Conservation (phyloP, 2,329 filamentous ascomycete species). For the Leptographium lundbergii region DNA sequence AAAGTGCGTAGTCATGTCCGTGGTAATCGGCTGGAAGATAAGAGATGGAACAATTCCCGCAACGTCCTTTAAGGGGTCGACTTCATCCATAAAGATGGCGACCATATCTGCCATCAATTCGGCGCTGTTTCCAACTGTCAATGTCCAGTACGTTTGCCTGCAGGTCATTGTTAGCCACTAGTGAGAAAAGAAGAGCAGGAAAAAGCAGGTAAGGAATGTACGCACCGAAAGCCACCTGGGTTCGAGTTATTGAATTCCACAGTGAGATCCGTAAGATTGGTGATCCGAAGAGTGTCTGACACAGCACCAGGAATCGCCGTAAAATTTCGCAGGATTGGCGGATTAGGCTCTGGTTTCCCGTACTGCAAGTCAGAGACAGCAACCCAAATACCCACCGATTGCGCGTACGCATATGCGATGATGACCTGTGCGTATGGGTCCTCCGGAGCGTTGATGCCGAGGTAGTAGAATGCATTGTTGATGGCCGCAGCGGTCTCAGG, state of each 20-base stretch:
- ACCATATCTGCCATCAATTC: conserved; percentile 8
- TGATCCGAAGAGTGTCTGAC: not conserved
- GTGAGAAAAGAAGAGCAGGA: not conserved
- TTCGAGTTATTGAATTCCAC: conserved; percentile 2
- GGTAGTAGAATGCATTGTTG: conserved; percentile 1
- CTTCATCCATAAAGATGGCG: conserved; percentile 4
- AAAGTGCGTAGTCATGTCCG: conserved; percentile 20
- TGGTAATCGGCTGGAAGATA: conserved; percentile 7
- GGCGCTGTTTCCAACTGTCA: conserved; percentile 7
- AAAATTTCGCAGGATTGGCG: conserved; percentile 3
- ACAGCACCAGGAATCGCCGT: not conserved
- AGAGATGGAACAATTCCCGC: conserved; percentile 3
- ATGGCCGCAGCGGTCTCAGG: conserved; percentile 17
- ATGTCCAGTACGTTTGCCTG: conserved; percentile 2
- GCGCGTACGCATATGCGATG: conserved; percentile 1
- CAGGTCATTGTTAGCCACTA: not conserved
- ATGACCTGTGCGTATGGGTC: conserved; percentile 5
- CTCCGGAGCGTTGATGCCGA: conserved; percentile 15
- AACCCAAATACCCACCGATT: not conserved
- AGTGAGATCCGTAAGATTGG: not conserved
- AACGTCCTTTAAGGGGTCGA: conserved; percentile 1
- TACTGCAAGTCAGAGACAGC: conserved; percentile 1
- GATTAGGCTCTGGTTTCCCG: not conserved
- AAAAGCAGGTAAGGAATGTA: not conserved
- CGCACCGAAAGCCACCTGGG: not conserved